These are phyloP conservation scores for Cyberlindnera lachancei DNA, from an alignment of 805 yeast species.

Conservation along the genomic window DNA sequence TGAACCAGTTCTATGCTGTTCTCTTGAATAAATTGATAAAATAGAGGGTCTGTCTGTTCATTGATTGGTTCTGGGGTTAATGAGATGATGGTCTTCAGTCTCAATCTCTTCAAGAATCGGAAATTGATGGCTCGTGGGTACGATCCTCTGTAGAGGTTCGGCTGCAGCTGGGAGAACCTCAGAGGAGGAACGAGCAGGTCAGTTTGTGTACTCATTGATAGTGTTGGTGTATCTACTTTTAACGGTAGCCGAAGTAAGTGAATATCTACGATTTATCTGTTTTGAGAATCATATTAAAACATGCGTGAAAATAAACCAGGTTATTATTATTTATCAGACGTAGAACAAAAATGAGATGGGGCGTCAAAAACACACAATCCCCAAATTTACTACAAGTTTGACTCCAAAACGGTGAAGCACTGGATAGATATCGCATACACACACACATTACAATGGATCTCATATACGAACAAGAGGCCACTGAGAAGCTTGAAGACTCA, in stretches of 20 bases:
- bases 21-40: constrained; percentile 44
- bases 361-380: too few relatives aligned
- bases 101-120: constrained; percentile 56
- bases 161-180: constrained; percentile 64
- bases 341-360: background rate
- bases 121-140: constrained; percentile 75
- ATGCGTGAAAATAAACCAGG: too few relatives aligned
- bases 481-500: constrained; percentile 12
- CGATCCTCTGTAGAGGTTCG: constrained; percentile 72
- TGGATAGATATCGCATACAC: background rate
- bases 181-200: constrained; percentile 60
- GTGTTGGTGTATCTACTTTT: too few relatives aligned
- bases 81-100: constrained; percentile 66
- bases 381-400: too few relatives aligned
- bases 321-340: background rate
- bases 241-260: too few relatives aligned
- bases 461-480: constrained; percentile 12
- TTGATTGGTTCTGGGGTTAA: constrained; percentile 72
- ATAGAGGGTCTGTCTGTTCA: constrained; percentile 39
- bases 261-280: too few relatives aligned
- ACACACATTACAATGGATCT: constrained; percentile 18
- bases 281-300: too few relatives aligned
- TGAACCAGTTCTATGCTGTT: constrained; percentile 61
- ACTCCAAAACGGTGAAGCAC: too few relatives aligned
- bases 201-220: background rate